A percentile compares a stretch with the other conserved stretches of the same genome.
These are phyloP conservation scores for Rhodotorula sphaerocarpa DNA, from an alignment of 768 basidiomycete genomes.

Conservation along the genomic window DNA sequence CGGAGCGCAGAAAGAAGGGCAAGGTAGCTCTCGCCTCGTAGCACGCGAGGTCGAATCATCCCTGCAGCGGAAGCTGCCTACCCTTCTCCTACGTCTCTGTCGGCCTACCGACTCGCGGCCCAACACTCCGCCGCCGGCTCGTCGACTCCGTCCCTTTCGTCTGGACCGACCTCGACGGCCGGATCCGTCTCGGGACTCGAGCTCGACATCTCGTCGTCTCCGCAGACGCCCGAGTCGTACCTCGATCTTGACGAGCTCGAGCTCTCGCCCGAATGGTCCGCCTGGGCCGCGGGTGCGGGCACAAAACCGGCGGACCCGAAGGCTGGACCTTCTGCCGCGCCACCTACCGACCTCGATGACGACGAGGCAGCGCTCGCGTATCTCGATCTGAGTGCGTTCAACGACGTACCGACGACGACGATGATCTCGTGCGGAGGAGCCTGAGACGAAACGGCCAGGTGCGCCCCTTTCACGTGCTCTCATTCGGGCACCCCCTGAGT, in stretches of 20 bases:
- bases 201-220: conserved; percentile 11
- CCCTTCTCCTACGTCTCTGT: background rate
- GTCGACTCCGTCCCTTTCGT: background rate
- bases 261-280: conserved; percentile 13
- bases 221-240: conserved; percentile 14
- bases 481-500: background rate
- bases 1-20: background rate
- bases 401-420: background rate
- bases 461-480: background rate
- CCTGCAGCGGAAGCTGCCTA: conserved; percentile 35
- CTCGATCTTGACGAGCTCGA: conserved; percentile 18
- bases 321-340: background rate
- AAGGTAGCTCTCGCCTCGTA: conserved; percentile 34
- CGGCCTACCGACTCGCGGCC: background rate
- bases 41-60: conserved; percentile 35
- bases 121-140: background rate
- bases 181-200: background rate
- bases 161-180: background rate
- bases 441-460: background rate
- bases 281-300: conserved; percentile 11
- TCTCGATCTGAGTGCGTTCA: conserved; percentile 14
- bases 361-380: conserved; percentile 8
- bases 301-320: background rate
- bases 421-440: background rate
- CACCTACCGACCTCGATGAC: background rate